Percentiles rank a stretch among this genome's conserved stretches.
Evolutionary conservation across 208 protist genomes (phyloP).

Genomic region (Phytomonas sp.): DNA sequence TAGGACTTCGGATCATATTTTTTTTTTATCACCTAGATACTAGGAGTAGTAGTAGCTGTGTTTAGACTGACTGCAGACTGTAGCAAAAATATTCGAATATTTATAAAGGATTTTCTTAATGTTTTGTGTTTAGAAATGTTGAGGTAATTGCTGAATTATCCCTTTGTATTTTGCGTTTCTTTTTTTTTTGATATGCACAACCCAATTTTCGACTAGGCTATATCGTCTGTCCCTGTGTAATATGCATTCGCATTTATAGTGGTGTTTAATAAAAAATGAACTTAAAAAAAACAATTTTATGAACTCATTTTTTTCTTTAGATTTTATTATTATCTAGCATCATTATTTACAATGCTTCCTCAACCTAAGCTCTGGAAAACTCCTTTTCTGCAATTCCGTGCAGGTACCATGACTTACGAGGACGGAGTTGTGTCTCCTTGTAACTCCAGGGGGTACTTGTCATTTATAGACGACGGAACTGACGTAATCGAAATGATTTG

Average conservation of each 20-base stretch:
- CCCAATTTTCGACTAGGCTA: not conserved
- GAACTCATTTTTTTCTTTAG: slow-evolving; percentile 8
- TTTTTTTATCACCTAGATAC: slow-evolving; percentile 15
- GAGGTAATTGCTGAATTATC: not conserved
- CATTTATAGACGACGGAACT: slow-evolving; percentile 27
- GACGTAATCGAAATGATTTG: slow-evolving; percentile 44
- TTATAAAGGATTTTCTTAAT: slow-evolving; percentile 12
- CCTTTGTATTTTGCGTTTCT: slow-evolving; percentile 7
- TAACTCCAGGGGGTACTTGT: slow-evolving; percentile 37
- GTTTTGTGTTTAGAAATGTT: not conserved
- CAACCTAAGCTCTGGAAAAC: slow-evolving; percentile 18
- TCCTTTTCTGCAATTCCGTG: slow-evolving; percentile 49
- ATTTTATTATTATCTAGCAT: slow-evolving; percentile 12
- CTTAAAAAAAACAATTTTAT: slow-evolving; percentile 4
- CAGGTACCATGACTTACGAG: slow-evolving; percentile 57
- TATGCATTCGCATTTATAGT: not conserved
- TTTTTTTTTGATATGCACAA: slow-evolving; percentile 16
- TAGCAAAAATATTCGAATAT: slow-evolving; percentile 15
- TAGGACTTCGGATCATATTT: slow-evolving; percentile 7
- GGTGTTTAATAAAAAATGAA: not conserved
- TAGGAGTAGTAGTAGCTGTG: slow-evolving; percentile 10
- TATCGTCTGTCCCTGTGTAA: not conserved
- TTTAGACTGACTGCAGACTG: slow-evolving; percentile 1
- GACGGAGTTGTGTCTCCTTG: slow-evolving; percentile 53
- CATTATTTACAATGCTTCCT: slow-evolving; percentile 19